phyloP scores from a whole-genome alignment of 306 rosid genomes.

The Prunus mira region DNA sequence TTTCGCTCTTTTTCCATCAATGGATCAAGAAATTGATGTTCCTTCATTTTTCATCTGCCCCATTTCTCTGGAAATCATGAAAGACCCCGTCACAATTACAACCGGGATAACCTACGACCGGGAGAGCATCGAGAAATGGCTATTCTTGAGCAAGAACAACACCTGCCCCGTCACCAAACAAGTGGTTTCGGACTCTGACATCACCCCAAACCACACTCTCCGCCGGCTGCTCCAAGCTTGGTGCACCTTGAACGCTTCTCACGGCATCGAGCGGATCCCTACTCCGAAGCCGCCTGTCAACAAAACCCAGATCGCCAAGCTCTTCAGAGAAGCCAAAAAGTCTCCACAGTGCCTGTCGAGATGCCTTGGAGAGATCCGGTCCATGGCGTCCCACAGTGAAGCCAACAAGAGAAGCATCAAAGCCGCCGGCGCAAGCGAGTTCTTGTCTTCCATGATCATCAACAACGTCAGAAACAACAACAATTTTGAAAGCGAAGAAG shows the following conservation, averaged over 20 bases:
- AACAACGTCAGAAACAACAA: constrained; percentile 3
- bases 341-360: constrained; percentile 11
- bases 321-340: constrained; percentile 45
- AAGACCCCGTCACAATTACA: constrained; percentile 71
- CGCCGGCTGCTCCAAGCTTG: constrained; percentile 81
- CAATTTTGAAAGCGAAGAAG: constrained; percentile 40
- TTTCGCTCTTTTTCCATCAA: constrained; percentile 3
- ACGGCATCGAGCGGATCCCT: constrained; percentile 68
- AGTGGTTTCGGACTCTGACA: constrained; percentile 34
- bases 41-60: constrained; percentile 78
- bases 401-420: constrained; percentile 55
- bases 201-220: constrained; percentile 87
- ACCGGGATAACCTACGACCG: constrained; percentile 88
- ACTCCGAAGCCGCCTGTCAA: constrained; percentile 68
- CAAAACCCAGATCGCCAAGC: constrained; percentile 44
- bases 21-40: constrained; percentile 60
- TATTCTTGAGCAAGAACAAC: constrained; percentile 39
- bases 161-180: constrained; percentile 80
- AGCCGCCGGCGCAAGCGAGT: constrained; percentile 57
- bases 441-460: constrained; percentile 40
- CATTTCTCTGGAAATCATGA: constrained; percentile 76
- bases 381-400: constrained; percentile 58
- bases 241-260: constrained; percentile 78
- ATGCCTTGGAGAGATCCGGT: constrained; percentile 34
- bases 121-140: constrained; percentile 79